Evolutionary conservation across 352 stramenopile genomes (phyloP).

Genomic region (Phytophthora pisi): DNA sequence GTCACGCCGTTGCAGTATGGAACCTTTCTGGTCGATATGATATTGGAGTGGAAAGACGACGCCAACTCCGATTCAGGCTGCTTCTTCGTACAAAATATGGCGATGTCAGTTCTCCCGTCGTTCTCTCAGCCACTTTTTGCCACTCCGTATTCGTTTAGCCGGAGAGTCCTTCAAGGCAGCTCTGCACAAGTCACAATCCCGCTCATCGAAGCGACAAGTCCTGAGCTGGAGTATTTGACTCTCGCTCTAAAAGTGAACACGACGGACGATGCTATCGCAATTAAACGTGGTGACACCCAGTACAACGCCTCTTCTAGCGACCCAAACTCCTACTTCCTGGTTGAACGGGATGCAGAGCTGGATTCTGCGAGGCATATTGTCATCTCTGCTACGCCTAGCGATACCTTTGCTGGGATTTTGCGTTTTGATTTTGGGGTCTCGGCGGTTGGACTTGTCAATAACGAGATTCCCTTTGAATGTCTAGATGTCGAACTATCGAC

Average conservation of each 20-base stretch:
- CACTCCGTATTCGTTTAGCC: slow-evolving; percentile 24
- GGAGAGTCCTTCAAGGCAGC: slow-evolving; percentile 26
- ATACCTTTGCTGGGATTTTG: slow-evolving; percentile 29
- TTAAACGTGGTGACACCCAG: slow-evolving; percentile 16
- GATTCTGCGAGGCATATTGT: slow-evolving; percentile 17
- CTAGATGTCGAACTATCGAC: slow-evolving; percentile 10
- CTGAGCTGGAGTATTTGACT: slow-evolving; percentile 20
- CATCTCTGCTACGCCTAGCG: slow-evolving; percentile 24
- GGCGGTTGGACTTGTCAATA: slow-evolving; percentile 7
- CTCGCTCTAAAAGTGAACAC: slow-evolving; percentile 22
- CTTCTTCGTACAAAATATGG: slow-evolving; percentile 16
- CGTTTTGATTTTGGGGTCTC: slow-evolving; percentile 26
- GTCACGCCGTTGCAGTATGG: slow-evolving; percentile 9
- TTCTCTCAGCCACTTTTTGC: slow-evolving; percentile 14
- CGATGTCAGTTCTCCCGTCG: slow-evolving; percentile 14
- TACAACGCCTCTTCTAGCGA: slow-evolving; percentile 10
- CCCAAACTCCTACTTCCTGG: slow-evolving; percentile 16
- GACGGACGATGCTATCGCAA: slow-evolving; percentile 10
- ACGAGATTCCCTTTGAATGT: slow-evolving; percentile 19
- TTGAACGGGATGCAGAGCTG: slow-evolving; percentile 14
- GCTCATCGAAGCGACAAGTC: slow-evolving; percentile 5
- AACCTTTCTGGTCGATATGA: slow-evolving; percentile 22
- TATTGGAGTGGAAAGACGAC: slow-evolving; percentile 20
- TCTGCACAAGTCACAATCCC: slow-evolving; percentile 26
- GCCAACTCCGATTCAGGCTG: slow-evolving; percentile 13